These are phyloP conservation scores for Fusarium caatingaense DNA, from an alignment of 2,329 filamentous ascomycete genomes.

Conservation along the genomic window DNA sequence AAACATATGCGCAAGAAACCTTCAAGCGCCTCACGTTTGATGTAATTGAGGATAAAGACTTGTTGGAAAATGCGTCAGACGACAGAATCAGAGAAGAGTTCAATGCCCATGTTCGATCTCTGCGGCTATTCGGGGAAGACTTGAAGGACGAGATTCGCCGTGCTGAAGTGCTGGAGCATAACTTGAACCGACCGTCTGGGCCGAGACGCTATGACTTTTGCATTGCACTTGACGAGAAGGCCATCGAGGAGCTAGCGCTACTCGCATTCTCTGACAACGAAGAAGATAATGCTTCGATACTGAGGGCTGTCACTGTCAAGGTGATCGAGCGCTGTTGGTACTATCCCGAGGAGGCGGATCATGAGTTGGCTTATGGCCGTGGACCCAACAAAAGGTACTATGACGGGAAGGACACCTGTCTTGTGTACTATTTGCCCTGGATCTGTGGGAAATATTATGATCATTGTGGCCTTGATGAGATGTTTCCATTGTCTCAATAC, in stretches of 20 bases:
- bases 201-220: neutral
- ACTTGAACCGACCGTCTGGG: neutral
- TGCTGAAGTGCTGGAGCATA: neutral
- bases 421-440: neutral
- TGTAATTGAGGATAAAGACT: neutral
- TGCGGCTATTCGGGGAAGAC: neutral
- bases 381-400: neutral
- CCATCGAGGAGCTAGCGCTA: neutral
- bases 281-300: neutral
- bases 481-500: neutral
- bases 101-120: neutral
- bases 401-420: neutral
- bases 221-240: neutral
- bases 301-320: neutral
- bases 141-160: neutral
- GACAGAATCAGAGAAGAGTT: neutral
- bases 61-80: fast-evolving
- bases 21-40: neutral
- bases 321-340: neutral
- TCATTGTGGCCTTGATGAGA: neutral
- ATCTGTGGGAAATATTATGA: neutral
- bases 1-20: neutral
- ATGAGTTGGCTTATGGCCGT: neutral
- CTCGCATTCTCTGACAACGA: neutral
- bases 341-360: neutral